These are phyloP conservation scores for Vitis cinerea DNA, from an alignment of 164 flowering plant species.

Conservation along the genomic window DNA sequence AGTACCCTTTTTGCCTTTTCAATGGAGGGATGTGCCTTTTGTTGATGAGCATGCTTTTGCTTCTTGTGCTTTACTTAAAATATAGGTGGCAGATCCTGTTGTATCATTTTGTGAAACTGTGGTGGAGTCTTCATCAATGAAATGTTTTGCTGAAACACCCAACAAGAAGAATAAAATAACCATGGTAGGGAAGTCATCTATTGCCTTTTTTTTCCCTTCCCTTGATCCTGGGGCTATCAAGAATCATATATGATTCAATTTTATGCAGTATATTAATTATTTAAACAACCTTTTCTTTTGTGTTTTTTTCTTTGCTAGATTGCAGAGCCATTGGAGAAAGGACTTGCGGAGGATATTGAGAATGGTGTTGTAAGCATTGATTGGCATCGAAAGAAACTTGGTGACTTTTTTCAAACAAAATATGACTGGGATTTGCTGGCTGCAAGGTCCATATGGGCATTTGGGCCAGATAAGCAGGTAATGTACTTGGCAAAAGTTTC, in stretches of 20 bases:
- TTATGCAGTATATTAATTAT: not conserved
- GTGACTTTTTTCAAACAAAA: constrained; percentile 81
- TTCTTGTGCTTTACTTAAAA: constrained; percentile 1
- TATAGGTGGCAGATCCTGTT: constrained; percentile 99
- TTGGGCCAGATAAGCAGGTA: constrained; percentile 99
- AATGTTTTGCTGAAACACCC: constrained; percentile 99
- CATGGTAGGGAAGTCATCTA: constrained; percentile 53
- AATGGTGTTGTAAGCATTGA: constrained; percentile 93
- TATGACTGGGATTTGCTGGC: constrained; percentile 99
- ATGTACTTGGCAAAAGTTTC: not conserved
- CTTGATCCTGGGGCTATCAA: not conserved
- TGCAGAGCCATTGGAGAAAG: constrained; percentile 97
- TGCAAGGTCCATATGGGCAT: constrained; percentile 96
- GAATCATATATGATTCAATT: not conserved
- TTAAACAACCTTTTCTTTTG: not conserved
- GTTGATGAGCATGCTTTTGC: not conserved
- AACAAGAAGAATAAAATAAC: constrained; percentile 97
- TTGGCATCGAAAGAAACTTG: constrained; percentile 80
- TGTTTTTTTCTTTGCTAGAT: constrained; percentile 41
- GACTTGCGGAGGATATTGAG: constrained; percentile 97
- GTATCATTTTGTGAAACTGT: constrained; percentile 99
- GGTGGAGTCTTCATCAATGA: constrained; percentile 97
- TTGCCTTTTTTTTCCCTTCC: not conserved
- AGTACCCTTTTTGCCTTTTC: not conserved
- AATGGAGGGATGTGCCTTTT: not conserved